Base-by-base conservation (phyloP, 192 early-diverging fungal genomes). In the Obelidium mucronatum region DNA sequence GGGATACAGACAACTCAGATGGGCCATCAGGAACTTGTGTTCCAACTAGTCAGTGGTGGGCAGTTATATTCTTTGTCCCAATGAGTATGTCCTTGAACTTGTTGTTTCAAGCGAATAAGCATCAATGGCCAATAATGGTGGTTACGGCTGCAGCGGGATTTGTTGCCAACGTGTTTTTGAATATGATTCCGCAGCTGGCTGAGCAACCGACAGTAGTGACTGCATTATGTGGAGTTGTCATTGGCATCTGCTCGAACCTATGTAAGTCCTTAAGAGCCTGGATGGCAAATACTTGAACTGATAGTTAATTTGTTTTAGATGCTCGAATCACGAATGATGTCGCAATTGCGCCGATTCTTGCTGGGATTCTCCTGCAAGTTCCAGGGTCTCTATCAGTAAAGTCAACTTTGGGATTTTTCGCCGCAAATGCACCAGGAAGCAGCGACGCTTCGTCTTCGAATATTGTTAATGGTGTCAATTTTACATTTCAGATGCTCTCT, bases 311-410 rank as follows among this genome's bases (percentile, higher is more conserved):
- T n/a, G n/a, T n/a, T n/a, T 58, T 93, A 35, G 89, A 95, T 79
- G 90, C 92, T 2, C 84, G 90, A 2, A 70, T 97, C 35, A 91
- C 91, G 31, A 87, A 91, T 67, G 83, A 89, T 35, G 87, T 93
- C 5, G 93, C 92, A 3, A 89, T 96, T 79, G 93, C 91, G 36
- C 92, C 93, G 15, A 88, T 97, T 61, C 79, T 97, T 40, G 89
- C 90, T 61, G 94, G 94, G 24, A 92, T 96, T 3, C 80, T 93
- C 40, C 80, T 96, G 40, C 82, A 95, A 75, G 94, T 94, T 0
- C 96, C 94, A 2, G 94, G 94, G 51, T 89, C 87, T 75, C 77
- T 95, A 17, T 92, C 92, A 37, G 88, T 95, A 15, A 78, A 85
- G 40, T 82, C 80, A 2, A 86, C 86, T 13, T 77, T 94, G 58